Percentiles rank a stretch among this genome's conserved stretches.
These are phyloP conservation scores for Bipolaris gigantea DNA, from an alignment of 2,329 filamentous ascomycete genomes.

Conservation along the genomic window DNA sequence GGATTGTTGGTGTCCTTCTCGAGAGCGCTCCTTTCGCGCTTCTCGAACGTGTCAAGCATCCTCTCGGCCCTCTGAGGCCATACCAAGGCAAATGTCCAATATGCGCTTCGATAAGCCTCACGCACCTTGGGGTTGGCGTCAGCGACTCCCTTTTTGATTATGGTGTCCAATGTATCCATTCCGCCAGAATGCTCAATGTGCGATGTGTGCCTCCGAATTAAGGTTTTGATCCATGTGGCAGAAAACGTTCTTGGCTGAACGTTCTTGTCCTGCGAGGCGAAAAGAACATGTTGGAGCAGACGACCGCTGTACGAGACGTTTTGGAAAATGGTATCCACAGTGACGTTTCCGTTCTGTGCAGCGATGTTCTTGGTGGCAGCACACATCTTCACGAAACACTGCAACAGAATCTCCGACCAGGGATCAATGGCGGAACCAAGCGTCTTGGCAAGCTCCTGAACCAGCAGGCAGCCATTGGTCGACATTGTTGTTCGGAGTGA, in stretches of 20 bases:
- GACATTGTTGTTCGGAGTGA: slow-evolving; percentile 89
- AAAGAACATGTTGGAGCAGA: slow-evolving; percentile 82
- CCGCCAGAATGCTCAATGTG: slow-evolving; percentile 84
- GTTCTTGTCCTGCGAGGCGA: slow-evolving; percentile 89
- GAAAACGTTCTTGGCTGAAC: slow-evolving; percentile 80
- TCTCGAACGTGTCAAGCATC: slow-evolving; percentile 77
- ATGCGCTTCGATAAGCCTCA: slow-evolving; percentile 81
- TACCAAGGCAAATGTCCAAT: slow-evolving; percentile 77
- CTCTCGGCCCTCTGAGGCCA: slow-evolving; percentile 78
- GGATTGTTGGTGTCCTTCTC: slow-evolving; percentile 85
- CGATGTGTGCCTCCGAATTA: slow-evolving; percentile 79
- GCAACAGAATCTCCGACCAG: slow-evolving; percentile 87
- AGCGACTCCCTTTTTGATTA: slow-evolving; percentile 81
- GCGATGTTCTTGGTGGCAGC: slow-evolving; percentile 91
- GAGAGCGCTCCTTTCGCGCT: slow-evolving; percentile 76
- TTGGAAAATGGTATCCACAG: slow-evolving; percentile 78
- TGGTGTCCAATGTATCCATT: slow-evolving; percentile 81
- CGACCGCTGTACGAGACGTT: slow-evolving; percentile 78
- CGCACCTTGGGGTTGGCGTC: slow-evolving; percentile 90
- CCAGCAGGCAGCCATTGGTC: slow-evolving; percentile 78
- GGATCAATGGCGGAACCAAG: slow-evolving; percentile 80
- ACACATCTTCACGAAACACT: slow-evolving; percentile 85
- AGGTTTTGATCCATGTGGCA: slow-evolving; percentile 78
- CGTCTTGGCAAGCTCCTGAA: slow-evolving; percentile 80
- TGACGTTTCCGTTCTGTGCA: slow-evolving; percentile 78